Conservation (phyloP, 768 basidiomycete species). For the Chalciporus pseudorubinellus region DNA sequence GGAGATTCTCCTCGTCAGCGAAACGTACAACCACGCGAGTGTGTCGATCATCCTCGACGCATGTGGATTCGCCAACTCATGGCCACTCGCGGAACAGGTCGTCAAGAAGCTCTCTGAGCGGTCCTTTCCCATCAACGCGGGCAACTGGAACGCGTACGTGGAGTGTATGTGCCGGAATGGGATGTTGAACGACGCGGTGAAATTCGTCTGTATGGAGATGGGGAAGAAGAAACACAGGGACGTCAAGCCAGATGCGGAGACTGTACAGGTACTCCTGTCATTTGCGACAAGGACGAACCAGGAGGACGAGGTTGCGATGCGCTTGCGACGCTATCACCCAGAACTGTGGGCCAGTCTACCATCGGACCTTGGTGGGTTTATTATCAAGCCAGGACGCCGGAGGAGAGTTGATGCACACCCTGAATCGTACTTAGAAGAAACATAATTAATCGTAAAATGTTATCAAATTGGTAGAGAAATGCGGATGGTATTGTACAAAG, state of each 20-base stretch:
- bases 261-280: conserved; percentile 51
- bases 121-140: conserved; percentile 53
- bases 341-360: conserved; percentile 33
- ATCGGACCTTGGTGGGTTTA: conserved; percentile 16
- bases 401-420: not conserved
- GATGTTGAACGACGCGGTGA: conserved; percentile 63
- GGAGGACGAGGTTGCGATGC: conserved; percentile 44
- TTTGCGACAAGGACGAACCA: conserved; percentile 47
- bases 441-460: conserved; percentile 15
- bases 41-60: conserved; percentile 86
- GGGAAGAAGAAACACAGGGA: conserved; percentile 38
- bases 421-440: not conserved
- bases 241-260: conserved; percentile 48
- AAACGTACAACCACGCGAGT: conserved; percentile 56
- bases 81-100: conserved; percentile 52
- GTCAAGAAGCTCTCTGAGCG: conserved; percentile 49
- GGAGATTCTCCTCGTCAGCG: conserved; percentile 66
- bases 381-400: conserved; percentile 18
- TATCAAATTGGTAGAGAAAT: conserved; percentile 19
- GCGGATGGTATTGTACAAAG: conserved; percentile 33
- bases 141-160: conserved; percentile 80
- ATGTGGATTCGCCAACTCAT: conserved; percentile 62
- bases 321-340: conserved; percentile 42
- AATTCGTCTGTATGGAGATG: conserved; percentile 67
- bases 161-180: conserved; percentile 82